A percentile compares a stretch with the other conserved stretches of the same genome.
Conservation (phyloP, 768 basidiomycete genomes). For the Cystofilobasidium macerans region DNA sequence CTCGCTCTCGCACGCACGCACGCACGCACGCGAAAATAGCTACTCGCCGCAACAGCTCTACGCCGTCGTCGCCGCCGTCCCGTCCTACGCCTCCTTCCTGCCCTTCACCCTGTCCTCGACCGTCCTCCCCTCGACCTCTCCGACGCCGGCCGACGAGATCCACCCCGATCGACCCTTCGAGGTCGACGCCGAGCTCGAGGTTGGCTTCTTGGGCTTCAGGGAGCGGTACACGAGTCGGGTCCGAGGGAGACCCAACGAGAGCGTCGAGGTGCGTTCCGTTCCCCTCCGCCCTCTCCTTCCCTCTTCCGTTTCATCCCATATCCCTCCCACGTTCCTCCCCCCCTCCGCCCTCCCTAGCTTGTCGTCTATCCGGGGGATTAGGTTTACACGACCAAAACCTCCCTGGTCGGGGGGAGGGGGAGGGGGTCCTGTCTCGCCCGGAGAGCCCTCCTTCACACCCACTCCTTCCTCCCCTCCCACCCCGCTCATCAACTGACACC, state of each 20-base stretch:
- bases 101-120: conserved; percentile 86
- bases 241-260: conserved; percentile 62
- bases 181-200: conserved; percentile 74
- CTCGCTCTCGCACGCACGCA: no score
- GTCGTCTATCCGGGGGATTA: no score
- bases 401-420: no score
- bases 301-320: neutral
- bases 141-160: neutral
- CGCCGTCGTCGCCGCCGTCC: conserved; percentile 73
- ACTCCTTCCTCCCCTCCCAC: no score
- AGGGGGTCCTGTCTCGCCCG: no score
- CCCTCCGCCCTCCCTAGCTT: no score
- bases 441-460: no score
- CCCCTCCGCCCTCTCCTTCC: neutral
- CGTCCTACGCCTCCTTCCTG: conserved; percentile 71
- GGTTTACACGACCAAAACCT: no score
- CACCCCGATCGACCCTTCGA: conserved; percentile 38
- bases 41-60: conserved; percentile 72
- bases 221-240: conserved; percentile 83
- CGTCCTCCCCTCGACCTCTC: conserved; percentile 64
- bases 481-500: no score
- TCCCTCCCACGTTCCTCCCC: no score
- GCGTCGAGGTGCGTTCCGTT: conserved; percentile 53
- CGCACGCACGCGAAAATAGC: conserved; percentile 40
- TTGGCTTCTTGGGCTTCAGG: conserved; percentile 74